Evolutionary conservation across 108 stramenopile species (phyloP), one percentile per base, ranked within the genome.

Genomic region (Poteriospumella lacustris): DNA sequence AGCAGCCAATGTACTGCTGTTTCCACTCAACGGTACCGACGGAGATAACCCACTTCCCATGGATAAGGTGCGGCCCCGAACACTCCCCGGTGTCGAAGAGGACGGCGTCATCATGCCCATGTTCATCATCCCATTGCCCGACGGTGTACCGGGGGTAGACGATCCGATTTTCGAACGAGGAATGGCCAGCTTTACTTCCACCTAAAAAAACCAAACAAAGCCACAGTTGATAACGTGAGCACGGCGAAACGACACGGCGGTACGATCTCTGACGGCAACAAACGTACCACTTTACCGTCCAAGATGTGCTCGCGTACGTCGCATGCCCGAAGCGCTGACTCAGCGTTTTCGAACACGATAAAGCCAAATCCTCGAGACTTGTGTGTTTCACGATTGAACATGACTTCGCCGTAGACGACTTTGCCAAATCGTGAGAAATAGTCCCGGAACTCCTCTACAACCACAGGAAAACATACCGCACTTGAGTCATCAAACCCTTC

Each of bases 361-460:
- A 85, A 85, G 38, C 85, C 85, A 44, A 85, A 85, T 36, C 85
- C 85, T 31, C 85, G 84, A 58, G 82, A 77, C 40, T 85, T 85
- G 69, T 84, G 83, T 1, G 85, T 85, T 62, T 85, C 85, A 9
- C 85, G 76, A 34, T 85, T 85, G 72, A 84, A 85, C 85, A 85
- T 85, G 40, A 85, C 85, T 44, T 85, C 85, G 1, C 82, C 83
- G 1, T 79, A 82, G 31, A 79, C 36, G 19, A 85, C 85, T 2
- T 78, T 59, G 0, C 85, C 85, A 59, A 81, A 85, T 75, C 80
- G 76, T 44, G 76, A 79, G 75, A 85, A 85, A 60, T 85, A 85
- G 19, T 43, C 34, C 26, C 83, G 82, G 42, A 85, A 83, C 9
- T 56, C 47, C 26, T 73, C 82, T 79, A 64, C 24, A 69, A 3